phyloP scores from a whole-genome alignment of 768 basidiomycete genomes.

The Multifurca ochricompacta region DNA sequence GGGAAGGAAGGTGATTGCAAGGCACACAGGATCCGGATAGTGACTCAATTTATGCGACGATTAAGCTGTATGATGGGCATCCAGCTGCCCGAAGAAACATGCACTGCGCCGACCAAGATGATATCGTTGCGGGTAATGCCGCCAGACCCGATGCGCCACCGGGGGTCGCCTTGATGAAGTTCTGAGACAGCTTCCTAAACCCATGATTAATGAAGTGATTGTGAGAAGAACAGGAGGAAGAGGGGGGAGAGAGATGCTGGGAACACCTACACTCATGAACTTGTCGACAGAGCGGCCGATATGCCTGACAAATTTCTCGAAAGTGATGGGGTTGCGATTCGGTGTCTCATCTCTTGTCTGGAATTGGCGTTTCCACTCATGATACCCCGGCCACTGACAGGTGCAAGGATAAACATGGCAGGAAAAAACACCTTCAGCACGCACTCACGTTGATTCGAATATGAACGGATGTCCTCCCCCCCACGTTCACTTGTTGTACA shows the following conservation, averaged over 20 bases:
- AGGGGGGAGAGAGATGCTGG: not conserved
- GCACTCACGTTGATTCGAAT: constrained; percentile 17
- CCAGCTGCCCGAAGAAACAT: constrained; percentile 22
- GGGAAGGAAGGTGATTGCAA: not conserved
- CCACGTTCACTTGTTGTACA: constrained; percentile 10
- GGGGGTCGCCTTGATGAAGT: constrained; percentile 6
- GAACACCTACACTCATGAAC: constrained; percentile 14
- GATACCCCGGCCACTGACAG: constrained; percentile 20
- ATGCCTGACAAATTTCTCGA: constrained; percentile 18
- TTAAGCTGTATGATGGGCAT: constrained; percentile 22
- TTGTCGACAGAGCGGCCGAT: constrained; percentile 19
- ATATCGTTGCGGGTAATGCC: constrained; percentile 17
- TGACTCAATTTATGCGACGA: constrained; percentile 9
- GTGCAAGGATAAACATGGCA: not conserved
- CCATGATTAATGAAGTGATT: not conserved
- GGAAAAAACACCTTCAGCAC: too few relatives aligned
- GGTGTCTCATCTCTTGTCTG: constrained; percentile 20
- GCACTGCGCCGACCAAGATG: constrained; percentile 16
- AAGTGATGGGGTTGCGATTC: constrained; percentile 16
- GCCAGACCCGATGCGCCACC: constrained; percentile 17
- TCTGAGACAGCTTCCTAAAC: constrained; percentile 12
- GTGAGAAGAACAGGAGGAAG: not conserved
- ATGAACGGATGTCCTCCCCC: constrained; percentile 19
- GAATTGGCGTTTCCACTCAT: constrained; percentile 21
- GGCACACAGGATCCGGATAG: not conserved